Base-by-base conservation (phyloP, 2,329 filamentous ascomycete genomes). In the Chaetomium globosum region DNA sequence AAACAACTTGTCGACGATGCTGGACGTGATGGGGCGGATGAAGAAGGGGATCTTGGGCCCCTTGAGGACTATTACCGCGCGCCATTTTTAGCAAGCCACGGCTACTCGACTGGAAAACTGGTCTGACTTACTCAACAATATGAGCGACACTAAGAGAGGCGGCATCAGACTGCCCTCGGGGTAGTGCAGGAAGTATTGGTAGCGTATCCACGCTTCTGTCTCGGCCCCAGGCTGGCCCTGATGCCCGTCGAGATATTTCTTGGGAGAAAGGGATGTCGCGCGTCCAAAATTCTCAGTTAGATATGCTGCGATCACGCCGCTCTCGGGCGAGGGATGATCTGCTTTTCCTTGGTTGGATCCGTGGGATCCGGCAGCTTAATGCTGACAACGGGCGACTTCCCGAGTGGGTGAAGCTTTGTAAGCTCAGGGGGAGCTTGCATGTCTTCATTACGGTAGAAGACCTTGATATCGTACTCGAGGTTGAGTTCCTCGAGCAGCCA, bases 401-500 rank as follows among this genome's bases (percentile, higher is more conserved):
- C 93, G 1, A 97, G 82, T 0, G 91, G 89, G 73, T 96, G 92
- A 51, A 96, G 79, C 67, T 90, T 81, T 73, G 89, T 88, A 54
- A 96, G 83, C 70, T 91, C 89, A 0, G 85, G 80, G 2, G 91
- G 91, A 1, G 92, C 93, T 16, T 89, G 80, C 53, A 79, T 71
- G 65, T 78, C 78, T 68, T 31, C 6, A 21, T 80, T 74, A 64
- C 93, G 88, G 75, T 90, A 90, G 82, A 89, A 95, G 63, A 88
- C 82, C 72, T 93, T 86, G 66, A 97, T 79, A 66, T 92, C 85
- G 77, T 96, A 96, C 52, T 87, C 82, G 46, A 95, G 76, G 51
- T 89, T 84, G 67, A 94, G 87, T 75, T 93, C 91, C 75, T 95
- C 90, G 54, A 96, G 85, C 8, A 96, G 86, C 91, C 91, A 95